Evolutionary conservation across 1,284 basidiomycete genomes (phyloP), one percentile per base, ranked within the genome.

Genomic region (Microbotryum silenes-acaulis): DNA sequence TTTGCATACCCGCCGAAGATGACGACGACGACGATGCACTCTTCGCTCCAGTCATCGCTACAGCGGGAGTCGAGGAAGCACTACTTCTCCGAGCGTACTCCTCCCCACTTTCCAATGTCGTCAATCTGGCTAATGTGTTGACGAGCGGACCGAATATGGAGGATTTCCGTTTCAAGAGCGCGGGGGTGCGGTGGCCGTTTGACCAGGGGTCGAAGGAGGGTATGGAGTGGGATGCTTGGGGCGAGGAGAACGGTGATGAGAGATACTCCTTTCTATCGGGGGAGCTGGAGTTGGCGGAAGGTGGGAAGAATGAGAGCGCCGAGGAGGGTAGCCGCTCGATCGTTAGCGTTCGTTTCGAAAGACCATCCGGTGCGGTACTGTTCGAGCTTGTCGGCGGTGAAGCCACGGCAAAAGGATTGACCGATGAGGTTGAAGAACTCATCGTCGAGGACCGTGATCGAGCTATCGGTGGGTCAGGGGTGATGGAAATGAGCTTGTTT

Each of bases 231-330:
- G 48, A 23, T 50, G 14, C 16, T 50, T 29, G 9, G 20, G 21
- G 23, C 2, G 48, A 23, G 12, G 48, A 50, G 12, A 23, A 29
- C 20, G 21, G 48, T 23, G 48, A 50, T 20, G 37, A 42, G 16
- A 42, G 21, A 20, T 50, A 23, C 12, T 50, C 48, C 21, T 50
- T 29, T n/a, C 18, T 50, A 20, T 50, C 21, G 48, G 3, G 21
- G 16, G 21, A 50, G 29, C 27, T 29, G n/a, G 29, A 2, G 14
- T 25, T 8, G 20, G 68, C 54, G 59, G 79, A 74, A 0, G 83
- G 82, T 23, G 84, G 84, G 63, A 85, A 85, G 73, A 82, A 85
- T 1, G 83, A 81, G 21, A 85, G 74, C 63, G 81, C 77, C 2
- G 80, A 81, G 4, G 75, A 73, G 51, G 83, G 82, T 48, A 85